phyloP scores from a whole-genome alignment of 805 yeast species.

The Schizosaccharomyces lindneri region DNA sequence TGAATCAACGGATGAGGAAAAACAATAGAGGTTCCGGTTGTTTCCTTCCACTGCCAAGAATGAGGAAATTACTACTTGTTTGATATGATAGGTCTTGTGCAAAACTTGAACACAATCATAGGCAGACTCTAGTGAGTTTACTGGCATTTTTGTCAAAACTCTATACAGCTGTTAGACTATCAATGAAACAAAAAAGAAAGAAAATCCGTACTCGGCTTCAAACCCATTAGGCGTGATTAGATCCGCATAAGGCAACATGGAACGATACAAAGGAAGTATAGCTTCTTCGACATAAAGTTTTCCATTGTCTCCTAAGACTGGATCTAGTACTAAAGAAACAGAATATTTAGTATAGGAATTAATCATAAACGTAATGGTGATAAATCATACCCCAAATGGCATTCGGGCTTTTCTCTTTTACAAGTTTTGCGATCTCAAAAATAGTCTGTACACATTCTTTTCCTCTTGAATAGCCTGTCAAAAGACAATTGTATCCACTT shows the following conservation, averaged over 20 bases:
- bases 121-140: slow-evolving; percentile 2
- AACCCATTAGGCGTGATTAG: slow-evolving; percentile 81
- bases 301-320: slow-evolving; percentile 83
- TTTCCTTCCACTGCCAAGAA: slow-evolving; percentile 11
- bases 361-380: neutral
- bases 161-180: slow-evolving; percentile 16
- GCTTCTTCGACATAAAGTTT: slow-evolving; percentile 38
- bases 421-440: slow-evolving; percentile 18
- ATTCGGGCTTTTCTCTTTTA: slow-evolving; percentile 11
- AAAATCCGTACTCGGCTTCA: slow-evolving; percentile 32
- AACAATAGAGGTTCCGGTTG: slow-evolving; percentile 4
- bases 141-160: neutral
- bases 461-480: slow-evolving; percentile 62
- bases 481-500: slow-evolving; percentile 30
- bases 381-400: slow-evolving; percentile 3
- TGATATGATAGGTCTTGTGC: slow-evolving; percentile 25
- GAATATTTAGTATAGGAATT: neutral
- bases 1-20: neutral
- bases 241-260: slow-evolving; percentile 19
- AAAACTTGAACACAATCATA: slow-evolving; percentile 22
- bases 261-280: slow-evolving; percentile 34
- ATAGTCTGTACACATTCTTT: slow-evolving; percentile 29
- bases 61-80: slow-evolving; percentile 46
- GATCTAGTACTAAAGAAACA: slow-evolving; percentile 47
- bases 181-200: slow-evolving; percentile 31